Evolutionary conservation across 2,329 filamentous ascomycete species (phyloP).

Genomic region (Aphanoascus verrucosus): DNA sequence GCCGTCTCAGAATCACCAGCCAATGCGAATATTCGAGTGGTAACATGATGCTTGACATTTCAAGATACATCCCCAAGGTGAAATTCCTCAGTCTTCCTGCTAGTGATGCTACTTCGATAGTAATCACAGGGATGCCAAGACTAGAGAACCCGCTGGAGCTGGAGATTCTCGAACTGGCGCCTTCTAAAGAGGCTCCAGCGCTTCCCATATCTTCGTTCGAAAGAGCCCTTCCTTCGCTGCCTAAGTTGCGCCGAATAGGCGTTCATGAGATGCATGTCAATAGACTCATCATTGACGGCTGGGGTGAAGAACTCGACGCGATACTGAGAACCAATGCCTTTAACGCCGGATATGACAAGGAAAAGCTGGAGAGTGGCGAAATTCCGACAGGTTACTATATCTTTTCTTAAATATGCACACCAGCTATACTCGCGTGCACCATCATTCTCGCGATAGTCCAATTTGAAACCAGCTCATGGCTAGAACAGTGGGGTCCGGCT

Average conservation of each 20-base stretch:
- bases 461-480: no score
- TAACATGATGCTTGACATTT: background rate
- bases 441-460: no score
- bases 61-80: constrained; percentile 20
- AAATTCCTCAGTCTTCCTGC: constrained; percentile 25
- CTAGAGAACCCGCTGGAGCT: constrained; percentile 17
- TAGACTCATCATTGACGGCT: constrained; percentile 6
- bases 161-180: constrained; percentile 23
- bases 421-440: no score
- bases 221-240: constrained; percentile 19
- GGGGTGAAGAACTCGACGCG: constrained; percentile 24
- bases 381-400: constrained; percentile 12
- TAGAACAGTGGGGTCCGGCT: no score
- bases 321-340: constrained; percentile 18
- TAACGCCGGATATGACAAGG: constrained; percentile 10
- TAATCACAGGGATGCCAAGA: constrained; percentile 16
- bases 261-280: constrained; percentile 22
- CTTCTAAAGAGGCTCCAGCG: constrained; percentile 16
- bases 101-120: constrained; percentile 21
- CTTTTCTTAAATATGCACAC: background rate
- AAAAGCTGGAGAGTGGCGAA: constrained; percentile 12
- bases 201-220: constrained; percentile 20
- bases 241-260: constrained; percentile 22
- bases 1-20: constrained; percentile 16
- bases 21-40: constrained; percentile 12